Conservation (phyloP, 1,139 yeast genomes). For the Diutina mesorugosa region DNA sequence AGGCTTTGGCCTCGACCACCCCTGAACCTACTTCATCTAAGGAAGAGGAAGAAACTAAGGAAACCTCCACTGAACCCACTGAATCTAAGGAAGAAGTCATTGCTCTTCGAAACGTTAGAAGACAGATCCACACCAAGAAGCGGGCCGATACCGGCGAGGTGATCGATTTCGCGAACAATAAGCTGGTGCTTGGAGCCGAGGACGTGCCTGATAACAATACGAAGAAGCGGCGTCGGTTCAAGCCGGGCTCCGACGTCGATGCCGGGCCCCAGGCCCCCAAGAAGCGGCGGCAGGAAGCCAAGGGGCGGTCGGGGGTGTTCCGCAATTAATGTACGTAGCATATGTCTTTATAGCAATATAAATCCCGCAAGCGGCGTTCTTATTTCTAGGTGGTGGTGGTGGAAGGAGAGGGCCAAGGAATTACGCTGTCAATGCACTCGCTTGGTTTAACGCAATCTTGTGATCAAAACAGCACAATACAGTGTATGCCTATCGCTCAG, state of each 20-base stretch:
- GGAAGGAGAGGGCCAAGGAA: too few relatives aligned
- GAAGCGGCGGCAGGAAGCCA: background rate
- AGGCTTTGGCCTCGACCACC: background rate
- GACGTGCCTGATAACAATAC: background rate
- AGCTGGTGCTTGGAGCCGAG: background rate
- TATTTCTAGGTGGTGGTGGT: constrained; percentile 46
- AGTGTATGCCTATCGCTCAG: background rate
- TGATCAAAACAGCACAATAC: background rate
- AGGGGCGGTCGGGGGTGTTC: background rate
- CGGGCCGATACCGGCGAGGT: background rate
- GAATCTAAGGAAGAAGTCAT: background rate
- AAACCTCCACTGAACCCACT: background rate
- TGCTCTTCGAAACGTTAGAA: background rate
- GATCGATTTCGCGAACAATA: background rate
- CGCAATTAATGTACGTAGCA: background rate
- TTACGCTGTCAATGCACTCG: too few relatives aligned
- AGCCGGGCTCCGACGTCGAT: background rate
- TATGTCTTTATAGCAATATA: background rate
- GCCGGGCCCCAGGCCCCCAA: background rate
- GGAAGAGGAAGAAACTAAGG: background rate
- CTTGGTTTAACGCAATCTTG: background rate
- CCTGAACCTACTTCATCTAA: background rate
- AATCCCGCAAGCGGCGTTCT: constrained; percentile 15
- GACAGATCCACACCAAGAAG: background rate
- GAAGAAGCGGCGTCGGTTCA: background rate